Evolutionary conservation across 345 rosid genomes (phyloP), one percentile per base, ranked within the genome.

Genomic region (Heritiera fomes): DNA sequence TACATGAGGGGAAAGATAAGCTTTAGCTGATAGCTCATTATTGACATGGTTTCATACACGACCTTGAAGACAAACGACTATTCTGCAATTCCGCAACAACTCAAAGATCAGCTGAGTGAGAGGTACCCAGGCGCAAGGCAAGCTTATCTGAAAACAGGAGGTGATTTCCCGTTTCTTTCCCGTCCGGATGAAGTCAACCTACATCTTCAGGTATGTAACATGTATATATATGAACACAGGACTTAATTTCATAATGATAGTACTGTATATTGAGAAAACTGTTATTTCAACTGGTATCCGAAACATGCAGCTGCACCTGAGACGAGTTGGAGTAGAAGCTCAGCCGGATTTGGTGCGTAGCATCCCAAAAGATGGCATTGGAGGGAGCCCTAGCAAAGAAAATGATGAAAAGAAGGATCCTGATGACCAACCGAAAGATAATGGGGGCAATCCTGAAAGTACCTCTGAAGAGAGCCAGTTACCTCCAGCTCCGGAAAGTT

Each of bases 131-230:
- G 84, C 84, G 99, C 99, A 50, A 90, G 97, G 84, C 85, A 86
- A 67, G 99, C 98, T 47, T 86, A 79, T 83, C 80, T 97, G 85
- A 97, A 97, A 83, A 87, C 86, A 2, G 99, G 99, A 49, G 99
- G 98, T 13, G 98, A 97, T 80, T 97, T 97, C 73, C 99, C 98
- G 2, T 94, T 94, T 86, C 91, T 97, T 68, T 97, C 98, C 74
- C 94, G 98, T 70, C 88, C 98, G 2, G 99, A 97, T 78, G 99
- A 97, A 87, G 98, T 97, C 65, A 97, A 93, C 85, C 85, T 97
- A 78, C 98, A 94, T 90, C 92, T 97, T 80, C 99, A 94, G 99
- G 99, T 92, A 83, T 14, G 46, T 71, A 43, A 32, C 7, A 0
- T 50, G 15, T 74, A 41, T 12, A 41, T 12, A 58, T 23, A 5